phyloP scores from a whole-genome alignment of 495 filamentous ascomycete species.

The Xylaria sp. region DNA sequence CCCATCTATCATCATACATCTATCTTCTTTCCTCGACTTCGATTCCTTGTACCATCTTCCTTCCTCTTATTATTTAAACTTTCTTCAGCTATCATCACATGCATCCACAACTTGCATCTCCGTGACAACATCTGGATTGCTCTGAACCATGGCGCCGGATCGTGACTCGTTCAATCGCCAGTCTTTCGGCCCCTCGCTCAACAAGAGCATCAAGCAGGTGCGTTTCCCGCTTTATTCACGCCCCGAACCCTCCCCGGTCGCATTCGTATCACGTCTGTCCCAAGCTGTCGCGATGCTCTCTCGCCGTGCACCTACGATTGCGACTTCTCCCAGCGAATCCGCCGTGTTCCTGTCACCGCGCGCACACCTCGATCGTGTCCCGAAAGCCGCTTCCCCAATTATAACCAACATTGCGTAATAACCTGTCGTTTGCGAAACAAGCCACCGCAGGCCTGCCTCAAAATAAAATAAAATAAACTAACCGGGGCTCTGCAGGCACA shows the following conservation, averaged over 20 bases:
- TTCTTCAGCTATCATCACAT: constrained; percentile 35
- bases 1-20: neutral
- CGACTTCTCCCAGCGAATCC: constrained; percentile 10
- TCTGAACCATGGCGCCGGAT: constrained; percentile 39
- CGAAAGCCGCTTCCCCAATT: neutral
- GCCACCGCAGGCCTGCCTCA: neutral
- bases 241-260: constrained; percentile 12
- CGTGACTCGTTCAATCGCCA: constrained; percentile 51
- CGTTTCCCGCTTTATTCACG: constrained; percentile 35
- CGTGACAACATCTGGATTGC: constrained; percentile 34
- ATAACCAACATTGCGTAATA: neutral
- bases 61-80: constrained; percentile 6
- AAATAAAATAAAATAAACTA: constrained; percentile 31
- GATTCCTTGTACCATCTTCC: neutral
- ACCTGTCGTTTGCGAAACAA: neutral
- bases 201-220: constrained; percentile 56
- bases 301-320: constrained; percentile 2
- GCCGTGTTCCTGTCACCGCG: constrained; percentile 5
- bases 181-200: constrained; percentile 51
- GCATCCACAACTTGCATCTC: constrained; percentile 29
- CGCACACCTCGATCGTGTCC: neutral
- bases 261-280: neutral
- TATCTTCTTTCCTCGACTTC: neutral
- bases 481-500: constrained; percentile 66
- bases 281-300: constrained; percentile 1